Conservation (phyloP, 179 eudicot genomes). For the Silene noctiflora region DNA sequence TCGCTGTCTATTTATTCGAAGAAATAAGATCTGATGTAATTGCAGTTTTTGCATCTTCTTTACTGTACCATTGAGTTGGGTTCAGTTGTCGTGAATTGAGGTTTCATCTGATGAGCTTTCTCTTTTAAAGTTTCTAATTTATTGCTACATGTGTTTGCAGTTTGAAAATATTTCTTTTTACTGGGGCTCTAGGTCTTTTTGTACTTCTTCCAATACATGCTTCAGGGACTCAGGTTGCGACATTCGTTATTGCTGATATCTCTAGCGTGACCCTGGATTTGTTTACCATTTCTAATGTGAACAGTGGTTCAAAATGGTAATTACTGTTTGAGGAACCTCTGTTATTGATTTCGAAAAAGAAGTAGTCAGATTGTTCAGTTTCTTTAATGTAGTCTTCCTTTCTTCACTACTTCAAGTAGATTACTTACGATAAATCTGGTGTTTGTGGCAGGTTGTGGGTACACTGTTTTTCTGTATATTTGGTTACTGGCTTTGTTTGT, state of each 20-base stretch:
- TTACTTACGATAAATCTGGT: slow-evolving; percentile 8
- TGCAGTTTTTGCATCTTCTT: too few relatives aligned
- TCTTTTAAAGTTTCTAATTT: slow-evolving; percentile 6
- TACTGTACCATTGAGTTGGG: not conserved
- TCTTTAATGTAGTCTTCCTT: not conserved
- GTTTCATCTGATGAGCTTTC: not conserved
- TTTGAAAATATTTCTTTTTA: slow-evolving; percentile 59
- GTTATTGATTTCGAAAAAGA: not conserved
- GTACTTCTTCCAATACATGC: slow-evolving; percentile 83
- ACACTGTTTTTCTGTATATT: slow-evolving; percentile 73
- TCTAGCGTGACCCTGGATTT: slow-evolving; percentile 65
- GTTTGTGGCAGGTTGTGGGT: slow-evolving; percentile 80
- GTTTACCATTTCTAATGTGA: slow-evolving; percentile 86
- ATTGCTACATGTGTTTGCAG: slow-evolving; percentile 44
- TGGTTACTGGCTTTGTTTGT: slow-evolving; percentile 79
- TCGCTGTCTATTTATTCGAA: too few relatives aligned
- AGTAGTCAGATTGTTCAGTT: not conserved
- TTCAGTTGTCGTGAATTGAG: not conserved
- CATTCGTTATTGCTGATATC: slow-evolving; percentile 53
- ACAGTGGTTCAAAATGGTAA: slow-evolving; percentile 80
- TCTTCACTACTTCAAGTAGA: slow-evolving; percentile 4
- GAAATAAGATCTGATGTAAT: too few relatives aligned
- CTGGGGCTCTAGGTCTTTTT: slow-evolving; percentile 65
- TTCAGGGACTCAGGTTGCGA: slow-evolving; percentile 61
- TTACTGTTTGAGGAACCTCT: slow-evolving; percentile 9